phyloP scores from a whole-genome alignment of 2,329 filamentous ascomycete genomes.

The Graphilbum sp. region DNA sequence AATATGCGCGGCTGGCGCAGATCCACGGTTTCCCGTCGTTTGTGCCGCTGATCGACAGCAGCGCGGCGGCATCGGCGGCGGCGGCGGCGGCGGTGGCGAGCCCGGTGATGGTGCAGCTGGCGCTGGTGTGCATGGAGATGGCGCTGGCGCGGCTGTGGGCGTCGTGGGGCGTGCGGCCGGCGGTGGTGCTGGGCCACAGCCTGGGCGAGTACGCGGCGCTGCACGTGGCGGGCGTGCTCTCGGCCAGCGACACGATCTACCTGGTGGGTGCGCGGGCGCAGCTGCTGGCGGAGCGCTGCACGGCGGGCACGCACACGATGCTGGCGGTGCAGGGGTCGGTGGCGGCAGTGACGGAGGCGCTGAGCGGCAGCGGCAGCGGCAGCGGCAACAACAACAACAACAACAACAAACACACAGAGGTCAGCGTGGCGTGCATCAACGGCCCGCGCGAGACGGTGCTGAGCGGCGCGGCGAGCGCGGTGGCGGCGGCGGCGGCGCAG shows the following conservation, averaged over 20 bases:
- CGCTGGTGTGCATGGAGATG: slow-evolving; percentile 38
- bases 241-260: slow-evolving; percentile 53
- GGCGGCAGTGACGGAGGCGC: slow-evolving; percentile 35
- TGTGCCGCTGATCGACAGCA: slow-evolving; percentile 32
- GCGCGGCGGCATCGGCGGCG: slow-evolving; percentile 22
- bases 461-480: slow-evolving; percentile 24
- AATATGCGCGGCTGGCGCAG: slow-evolving; percentile 36
- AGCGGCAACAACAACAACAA: no score
- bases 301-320: slow-evolving; percentile 47
- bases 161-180: slow-evolving; percentile 38
- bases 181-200: slow-evolving; percentile 43
- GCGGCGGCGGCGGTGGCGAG: slow-evolving; percentile 26
- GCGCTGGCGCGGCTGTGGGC: slow-evolving; percentile 38
- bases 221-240: slow-evolving; percentile 53
- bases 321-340: slow-evolving; percentile 29
- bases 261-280: slow-evolving; percentile 53
- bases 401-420: no score
- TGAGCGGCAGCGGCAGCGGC: slow-evolving; percentile 18
- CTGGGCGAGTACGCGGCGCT: slow-evolving; percentile 62
- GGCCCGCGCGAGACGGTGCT: slow-evolving; percentile 60
- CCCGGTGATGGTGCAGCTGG: slow-evolving; percentile 36
- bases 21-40: slow-evolving; percentile 40
- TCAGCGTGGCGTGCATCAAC: slow-evolving; percentile 57
- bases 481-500: slow-evolving; percentile 25
- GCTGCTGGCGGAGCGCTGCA: slow-evolving; percentile 49